A percentile compares a stretch with the other conserved stretches of the same genome.
These are phyloP conservation scores for Kwoniella newhampshirensis DNA, from an alignment of 768 basidiomycete species.

Conservation along the genomic window DNA sequence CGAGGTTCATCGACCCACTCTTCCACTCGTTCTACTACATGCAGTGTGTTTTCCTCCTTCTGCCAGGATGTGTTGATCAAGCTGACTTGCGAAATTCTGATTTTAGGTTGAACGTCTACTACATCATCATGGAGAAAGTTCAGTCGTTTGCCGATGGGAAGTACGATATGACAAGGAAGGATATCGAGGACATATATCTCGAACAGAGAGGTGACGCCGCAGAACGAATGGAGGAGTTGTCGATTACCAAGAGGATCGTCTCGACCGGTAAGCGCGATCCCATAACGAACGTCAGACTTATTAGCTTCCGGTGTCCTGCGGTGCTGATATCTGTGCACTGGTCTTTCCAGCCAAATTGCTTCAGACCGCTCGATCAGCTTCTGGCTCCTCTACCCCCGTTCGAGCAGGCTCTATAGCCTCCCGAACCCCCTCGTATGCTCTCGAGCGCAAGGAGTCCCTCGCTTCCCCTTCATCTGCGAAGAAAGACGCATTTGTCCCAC, in stretches of 20 bases:
- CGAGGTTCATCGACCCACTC: slow-evolving; percentile 91
- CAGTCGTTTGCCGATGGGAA: slow-evolving; percentile 75
- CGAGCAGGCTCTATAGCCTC: slow-evolving; percentile 24
- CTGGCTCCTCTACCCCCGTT: slow-evolving; percentile 24
- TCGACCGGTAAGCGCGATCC: slow-evolving; percentile 69
- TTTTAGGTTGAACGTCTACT: slow-evolving; percentile 82
- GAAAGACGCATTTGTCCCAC: slow-evolving; percentile 23
- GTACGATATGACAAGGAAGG: slow-evolving; percentile 67
- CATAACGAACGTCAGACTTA: too few relatives aligned
- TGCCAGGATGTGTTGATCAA: background rate
- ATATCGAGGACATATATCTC: slow-evolving; percentile 76
- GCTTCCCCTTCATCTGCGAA: slow-evolving; percentile 18
- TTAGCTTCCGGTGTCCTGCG: too few relatives aligned
- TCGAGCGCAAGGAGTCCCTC: slow-evolving; percentile 57
- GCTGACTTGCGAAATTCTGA: slow-evolving; percentile 4
- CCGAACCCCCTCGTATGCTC: slow-evolving; percentile 29
- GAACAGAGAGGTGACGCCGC: slow-evolving; percentile 78
- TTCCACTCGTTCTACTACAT: slow-evolving; percentile 99
- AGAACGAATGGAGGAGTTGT: slow-evolving; percentile 72
- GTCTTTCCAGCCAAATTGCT: slow-evolving; percentile 51
- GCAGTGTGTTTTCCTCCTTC: slow-evolving; percentile 67
- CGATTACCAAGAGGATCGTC: slow-evolving; percentile 76
- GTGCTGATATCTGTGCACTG: background rate
- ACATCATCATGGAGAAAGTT: slow-evolving; percentile 90
- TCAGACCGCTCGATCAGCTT: slow-evolving; percentile 41